phyloP scores from a whole-genome alignment of 1,139 yeast species.

The Lipomyces yarrowii region DNA sequence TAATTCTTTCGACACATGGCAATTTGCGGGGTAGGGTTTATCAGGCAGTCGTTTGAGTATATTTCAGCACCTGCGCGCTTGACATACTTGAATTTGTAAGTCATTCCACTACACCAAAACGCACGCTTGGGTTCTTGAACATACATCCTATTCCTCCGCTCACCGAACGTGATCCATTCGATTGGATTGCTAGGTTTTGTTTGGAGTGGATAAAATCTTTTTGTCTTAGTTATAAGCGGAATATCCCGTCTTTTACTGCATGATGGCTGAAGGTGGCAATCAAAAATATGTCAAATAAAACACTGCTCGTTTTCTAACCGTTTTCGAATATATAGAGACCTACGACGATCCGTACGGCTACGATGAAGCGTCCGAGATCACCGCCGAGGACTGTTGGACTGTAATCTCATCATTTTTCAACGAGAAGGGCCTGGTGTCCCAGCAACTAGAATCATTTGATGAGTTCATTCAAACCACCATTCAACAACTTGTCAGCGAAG shows the following conservation, averaged over 20 bases:
- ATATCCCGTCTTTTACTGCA: not conserved
- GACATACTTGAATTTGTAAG: not conserved
- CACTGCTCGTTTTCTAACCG: not conserved
- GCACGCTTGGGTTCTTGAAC: not conserved
- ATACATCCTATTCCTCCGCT: conserved; percentile 2
- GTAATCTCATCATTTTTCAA: conserved; percentile 95
- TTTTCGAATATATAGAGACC: conserved; percentile 21
- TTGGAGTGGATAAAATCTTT: not conserved
- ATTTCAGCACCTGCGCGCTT: not conserved
- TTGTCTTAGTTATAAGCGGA: not conserved
- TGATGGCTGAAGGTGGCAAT: conserved; percentile 30
- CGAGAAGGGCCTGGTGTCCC: conserved; percentile 95
- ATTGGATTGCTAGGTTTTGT: conserved; percentile 16
- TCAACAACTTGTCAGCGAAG: conserved; percentile 96
- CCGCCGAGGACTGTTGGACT: conserved; percentile 99
- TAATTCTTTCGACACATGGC: not conserved
- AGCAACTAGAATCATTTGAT: conserved; percentile 96
- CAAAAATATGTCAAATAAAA: not conserved
- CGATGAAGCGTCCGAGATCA: conserved; percentile 73
- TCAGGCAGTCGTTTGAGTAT: not conserved
- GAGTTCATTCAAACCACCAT: conserved; percentile 96
- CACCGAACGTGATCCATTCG: conserved; percentile 13
- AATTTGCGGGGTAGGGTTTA: not conserved
- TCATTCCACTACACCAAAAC: not conserved
- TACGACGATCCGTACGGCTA: conserved; percentile 65